Conservation (phyloP, 495 filamentous ascomycete species). For the Schizothecium vesticola region DNA sequence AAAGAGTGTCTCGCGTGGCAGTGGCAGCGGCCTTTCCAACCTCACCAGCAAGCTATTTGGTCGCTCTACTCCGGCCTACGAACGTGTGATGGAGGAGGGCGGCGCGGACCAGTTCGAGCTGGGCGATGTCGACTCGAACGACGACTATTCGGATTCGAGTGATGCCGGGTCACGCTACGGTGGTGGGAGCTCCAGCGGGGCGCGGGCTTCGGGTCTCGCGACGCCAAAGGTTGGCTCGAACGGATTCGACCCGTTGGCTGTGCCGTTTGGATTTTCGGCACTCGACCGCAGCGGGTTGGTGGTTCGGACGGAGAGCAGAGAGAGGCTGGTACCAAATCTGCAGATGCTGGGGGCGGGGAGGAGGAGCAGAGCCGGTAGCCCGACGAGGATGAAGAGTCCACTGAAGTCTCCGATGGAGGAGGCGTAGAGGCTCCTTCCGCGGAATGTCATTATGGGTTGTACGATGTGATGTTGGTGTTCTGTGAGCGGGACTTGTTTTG, state of each 20-base stretch:
- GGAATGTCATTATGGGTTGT: neutral
- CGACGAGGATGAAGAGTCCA: constrained; percentile 61
- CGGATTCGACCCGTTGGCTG: constrained; percentile 41
- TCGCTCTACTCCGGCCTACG: constrained; percentile 51
- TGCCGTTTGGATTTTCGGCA: constrained; percentile 38
- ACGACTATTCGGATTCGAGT: constrained; percentile 51
- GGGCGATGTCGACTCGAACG: constrained; percentile 53
- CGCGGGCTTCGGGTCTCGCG: constrained; percentile 56
- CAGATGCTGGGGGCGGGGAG: constrained; percentile 46
- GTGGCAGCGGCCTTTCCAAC: constrained; percentile 45
- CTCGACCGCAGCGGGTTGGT: constrained; percentile 72
- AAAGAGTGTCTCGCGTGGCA: constrained; percentile 42
- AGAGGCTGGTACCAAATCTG: constrained; percentile 49
- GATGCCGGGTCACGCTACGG: constrained; percentile 31
- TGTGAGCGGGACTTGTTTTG: constrained; percentile 1
- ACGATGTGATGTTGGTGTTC: neutral
- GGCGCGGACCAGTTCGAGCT: constrained; percentile 65
- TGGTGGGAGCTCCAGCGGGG: constrained; percentile 19
- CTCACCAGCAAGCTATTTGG: constrained; percentile 56
- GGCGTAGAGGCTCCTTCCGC: constrained; percentile 10
- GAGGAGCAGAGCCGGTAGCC: constrained; percentile 59
- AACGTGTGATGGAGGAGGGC: constrained; percentile 81
- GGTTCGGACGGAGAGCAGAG: constrained; percentile 74
- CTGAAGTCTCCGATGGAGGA: constrained; percentile 47
- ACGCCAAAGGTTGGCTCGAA: constrained; percentile 54